A percentile compares a stretch with the other conserved stretches of the same genome.
These are phyloP conservation scores for Termitomyces sp. DNA, from an alignment of 768 basidiomycete genomes.

Conservation along the genomic window DNA sequence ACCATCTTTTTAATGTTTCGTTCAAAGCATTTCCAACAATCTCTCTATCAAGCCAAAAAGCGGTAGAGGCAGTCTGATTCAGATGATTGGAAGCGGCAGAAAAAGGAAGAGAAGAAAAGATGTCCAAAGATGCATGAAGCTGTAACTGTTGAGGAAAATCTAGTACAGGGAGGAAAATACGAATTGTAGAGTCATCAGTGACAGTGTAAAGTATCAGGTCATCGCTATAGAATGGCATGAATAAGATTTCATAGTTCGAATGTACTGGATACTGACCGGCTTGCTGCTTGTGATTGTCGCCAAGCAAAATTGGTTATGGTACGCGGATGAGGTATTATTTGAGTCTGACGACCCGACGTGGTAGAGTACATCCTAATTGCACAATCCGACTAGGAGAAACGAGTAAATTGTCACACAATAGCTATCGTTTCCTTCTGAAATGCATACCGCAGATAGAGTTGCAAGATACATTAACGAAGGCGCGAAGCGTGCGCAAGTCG, in stretches of 20 bases:
- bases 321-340: slow-evolving; percentile 69
- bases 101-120: slow-evolving; percentile 52
- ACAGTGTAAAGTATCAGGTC: slow-evolving; percentile 80
- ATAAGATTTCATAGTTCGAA: neutral
- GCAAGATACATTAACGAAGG: slow-evolving; percentile 75
- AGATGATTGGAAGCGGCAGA: slow-evolving; percentile 26
- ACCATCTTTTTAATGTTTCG: slow-evolving; percentile 28
- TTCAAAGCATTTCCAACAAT: slow-evolving; percentile 45
- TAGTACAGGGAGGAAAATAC: slow-evolving; percentile 83
- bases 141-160: slow-evolving; percentile 83
- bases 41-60: slow-evolving; percentile 70
- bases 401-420: neutral
- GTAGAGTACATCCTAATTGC: slow-evolving; percentile 65
- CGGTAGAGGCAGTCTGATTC: slow-evolving; percentile 33
- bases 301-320: slow-evolving; percentile 64
- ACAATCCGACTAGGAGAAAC: slow-evolving; percentile 41
- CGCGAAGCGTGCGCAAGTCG: slow-evolving; percentile 56
- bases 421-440: neutral
- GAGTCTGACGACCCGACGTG: slow-evolving; percentile 62
- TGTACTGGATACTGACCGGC: slow-evolving; percentile 31
- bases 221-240: slow-evolving; percentile 37
- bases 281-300: slow-evolving; percentile 65
- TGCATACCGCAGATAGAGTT: slow-evolving; percentile 50
- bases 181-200: slow-evolving; percentile 74
- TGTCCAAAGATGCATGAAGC: slow-evolving; percentile 74